phyloP scores from a whole-genome alignment of 192 early-diverging fungal genomes.

The Backusella liffmaniae region DNA sequence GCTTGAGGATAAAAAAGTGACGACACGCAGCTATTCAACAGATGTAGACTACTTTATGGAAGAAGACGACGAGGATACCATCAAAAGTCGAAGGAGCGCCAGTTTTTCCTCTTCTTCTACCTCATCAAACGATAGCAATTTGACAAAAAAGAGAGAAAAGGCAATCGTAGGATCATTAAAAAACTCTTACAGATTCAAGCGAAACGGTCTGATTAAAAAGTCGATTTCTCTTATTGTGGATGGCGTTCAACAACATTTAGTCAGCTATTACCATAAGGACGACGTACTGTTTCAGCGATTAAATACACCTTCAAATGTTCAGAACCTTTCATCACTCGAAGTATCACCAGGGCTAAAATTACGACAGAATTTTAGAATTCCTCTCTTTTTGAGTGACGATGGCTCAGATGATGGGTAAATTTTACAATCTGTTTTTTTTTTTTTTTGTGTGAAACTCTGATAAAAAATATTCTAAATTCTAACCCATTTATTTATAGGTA shows the following conservation, averaged over 20 bases:
- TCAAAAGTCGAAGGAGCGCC: neutral
- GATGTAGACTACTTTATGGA: slow-evolving; percentile 10
- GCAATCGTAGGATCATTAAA: slow-evolving; percentile 52
- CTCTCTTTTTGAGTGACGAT: slow-evolving; percentile 28
- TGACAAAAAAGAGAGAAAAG: slow-evolving; percentile 42
- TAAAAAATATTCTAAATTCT: neutral
- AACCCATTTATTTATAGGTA: neutral
- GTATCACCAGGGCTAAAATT: slow-evolving; percentile 53
- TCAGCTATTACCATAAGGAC: slow-evolving; percentile 58
- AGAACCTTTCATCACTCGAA: slow-evolving; percentile 47
- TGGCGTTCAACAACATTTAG: slow-evolving; percentile 55
- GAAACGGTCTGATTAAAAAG: slow-evolving; percentile 72
- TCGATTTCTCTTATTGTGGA: slow-evolving; percentile 72
- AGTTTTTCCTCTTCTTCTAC: neutral
- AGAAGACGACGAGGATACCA: neutral
- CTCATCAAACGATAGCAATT: neutral
- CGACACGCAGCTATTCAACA: neutral
- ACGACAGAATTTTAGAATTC: slow-evolving; percentile 57
- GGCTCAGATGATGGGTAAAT: slow-evolving; percentile 11
- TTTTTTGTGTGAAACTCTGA: neutral
- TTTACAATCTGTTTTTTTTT: neutral
- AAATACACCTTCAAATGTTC: slow-evolving; percentile 47
- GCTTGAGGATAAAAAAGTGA: slow-evolving; percentile 37
- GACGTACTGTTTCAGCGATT: slow-evolving; percentile 50
- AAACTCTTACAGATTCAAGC: slow-evolving; percentile 56